Percentiles rank a stretch among this genome's conserved stretches.
phyloP scores from a whole-genome alignment of 495 filamentous ascomycete species.

The Eremomyces bilateralis region DNA sequence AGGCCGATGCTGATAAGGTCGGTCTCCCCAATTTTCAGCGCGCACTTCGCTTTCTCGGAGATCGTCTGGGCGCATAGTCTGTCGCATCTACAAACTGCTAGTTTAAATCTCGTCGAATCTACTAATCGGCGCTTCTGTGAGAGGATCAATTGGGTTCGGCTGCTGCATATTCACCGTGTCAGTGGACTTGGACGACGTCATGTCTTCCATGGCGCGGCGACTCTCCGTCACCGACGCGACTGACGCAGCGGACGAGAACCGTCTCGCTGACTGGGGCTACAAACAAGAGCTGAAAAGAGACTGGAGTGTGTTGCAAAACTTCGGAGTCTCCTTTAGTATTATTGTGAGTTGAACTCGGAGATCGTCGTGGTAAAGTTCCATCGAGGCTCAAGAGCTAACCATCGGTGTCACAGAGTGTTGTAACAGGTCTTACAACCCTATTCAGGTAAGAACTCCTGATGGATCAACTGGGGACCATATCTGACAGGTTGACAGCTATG shows the following conservation, averaged over 20 bases:
- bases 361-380: slow-evolving; percentile 4
- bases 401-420: slow-evolving; percentile 26
- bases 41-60: no score
- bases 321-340: slow-evolving; percentile 44
- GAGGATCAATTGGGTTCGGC: no score
- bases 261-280: slow-evolving; percentile 36
- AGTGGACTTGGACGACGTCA: no score
- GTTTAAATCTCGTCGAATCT: no score
- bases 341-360: slow-evolving; percentile 24
- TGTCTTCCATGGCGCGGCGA: no score
- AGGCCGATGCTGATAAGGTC: no score
- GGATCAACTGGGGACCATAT: slow-evolving; percentile 13
- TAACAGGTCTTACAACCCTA: slow-evolving; percentile 37
- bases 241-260: slow-evolving; percentile 25
- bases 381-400: neutral
- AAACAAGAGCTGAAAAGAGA: slow-evolving; percentile 39
- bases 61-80: no score
- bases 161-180: no score
- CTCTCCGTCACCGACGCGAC: no score
- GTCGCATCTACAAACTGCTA: no score
- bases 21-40: no score
- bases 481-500: slow-evolving; percentile 20
- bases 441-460: slow-evolving; percentile 5
- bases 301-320: slow-evolving; percentile 40
- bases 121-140: no score